Conservation (phyloP, 139 green algal species). For the Gonium pectorale region DNA sequence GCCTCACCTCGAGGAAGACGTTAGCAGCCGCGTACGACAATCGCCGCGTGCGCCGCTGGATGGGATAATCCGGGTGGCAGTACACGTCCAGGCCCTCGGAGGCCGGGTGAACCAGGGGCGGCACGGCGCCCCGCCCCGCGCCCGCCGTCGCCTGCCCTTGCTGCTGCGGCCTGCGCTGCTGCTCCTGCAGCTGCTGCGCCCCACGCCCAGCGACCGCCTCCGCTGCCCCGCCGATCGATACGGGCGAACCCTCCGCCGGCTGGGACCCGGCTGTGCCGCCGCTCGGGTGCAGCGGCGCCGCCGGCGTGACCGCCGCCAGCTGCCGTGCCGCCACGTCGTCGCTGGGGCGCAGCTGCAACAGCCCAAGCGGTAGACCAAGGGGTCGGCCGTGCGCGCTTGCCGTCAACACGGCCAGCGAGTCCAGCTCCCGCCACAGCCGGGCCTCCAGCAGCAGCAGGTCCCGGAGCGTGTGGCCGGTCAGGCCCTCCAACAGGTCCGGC, state of each 20-base stretch:
- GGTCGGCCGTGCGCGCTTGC: constrained; percentile 21
- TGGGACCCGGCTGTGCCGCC: too few relatives aligned
- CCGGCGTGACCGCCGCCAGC: background rate
- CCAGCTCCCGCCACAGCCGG: constrained; percentile 59
- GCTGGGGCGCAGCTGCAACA: constrained; percentile 58
- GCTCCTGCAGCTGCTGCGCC: background rate
- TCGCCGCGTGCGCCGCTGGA: constrained; percentile 33
- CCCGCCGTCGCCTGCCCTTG: too few relatives aligned
- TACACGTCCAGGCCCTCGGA: constrained; percentile 55
- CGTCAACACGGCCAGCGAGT: constrained; percentile 48
- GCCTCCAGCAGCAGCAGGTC: constrained; percentile 58
- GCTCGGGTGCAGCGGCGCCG: too few relatives aligned
- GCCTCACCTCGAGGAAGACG: constrained; percentile 35
- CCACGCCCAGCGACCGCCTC: too few relatives aligned
- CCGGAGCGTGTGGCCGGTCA: background rate
- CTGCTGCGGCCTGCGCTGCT: background rate
- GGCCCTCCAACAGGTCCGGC: background rate
- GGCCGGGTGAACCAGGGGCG: constrained; percentile 26
- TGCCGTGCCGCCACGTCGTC: background rate
- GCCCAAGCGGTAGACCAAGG: constrained; percentile 49
- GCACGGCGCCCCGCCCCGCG: too few relatives aligned
- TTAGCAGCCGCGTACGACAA: constrained; percentile 36
- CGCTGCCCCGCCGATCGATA: too few relatives aligned
- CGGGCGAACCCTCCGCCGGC: too few relatives aligned
- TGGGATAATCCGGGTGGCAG: constrained; percentile 34